Evolutionary conservation across 192 early-diverging fungal genomes (phyloP), one percentile per base, ranked within the genome.

Genomic region (Coemansia sp.): DNA sequence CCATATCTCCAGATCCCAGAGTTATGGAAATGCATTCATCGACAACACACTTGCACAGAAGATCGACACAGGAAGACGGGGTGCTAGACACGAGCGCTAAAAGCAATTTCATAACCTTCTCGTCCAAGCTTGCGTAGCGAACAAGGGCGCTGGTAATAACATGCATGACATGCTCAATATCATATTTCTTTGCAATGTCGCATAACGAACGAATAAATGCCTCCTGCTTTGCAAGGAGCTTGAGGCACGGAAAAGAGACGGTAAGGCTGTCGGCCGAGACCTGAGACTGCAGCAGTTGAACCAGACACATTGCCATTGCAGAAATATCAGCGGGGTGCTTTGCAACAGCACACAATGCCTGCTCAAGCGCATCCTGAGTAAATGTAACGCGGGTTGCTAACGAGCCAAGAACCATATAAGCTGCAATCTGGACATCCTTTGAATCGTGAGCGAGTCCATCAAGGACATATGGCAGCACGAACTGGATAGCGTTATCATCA

Each of bases 261-360:
- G 50, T 10, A 4, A n/a, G 55, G 16, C 17, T 53, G 43, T 25
- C 59, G 51, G 57, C 49, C 5, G 69, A 16, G 14, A 45, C 72
- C 63, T 85, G 71, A 41, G 74, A 73, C 73, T 83, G 85, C 4
- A 77, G 32, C 45, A 80, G 51, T 64, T 77, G 83, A 12, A 68
- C 54, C 56, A 83, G 49, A 49, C 68, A 74, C 60, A 83, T 57
- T 9, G 72, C 13, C 72, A 80, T 83, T 11, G 75, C 57, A 12
- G 64, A 55, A 16, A 74, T 51, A 16, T 78, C 73, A 0, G 49
- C 65, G 1, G 75, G 71, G 5, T 53, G 61, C 40, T 70, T 44
- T 0, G 70, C 75, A 32, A 85, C 63, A 2, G 77, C 77, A 2
- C 59, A 67, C 53, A 83, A 43, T 16, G 51, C 60, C 56, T 64